Evolutionary conservation across 2,329 filamentous ascomycete species (phyloP), one percentile per base, ranked within the genome.

Genomic region (Drechslerella coelobrocha): DNA sequence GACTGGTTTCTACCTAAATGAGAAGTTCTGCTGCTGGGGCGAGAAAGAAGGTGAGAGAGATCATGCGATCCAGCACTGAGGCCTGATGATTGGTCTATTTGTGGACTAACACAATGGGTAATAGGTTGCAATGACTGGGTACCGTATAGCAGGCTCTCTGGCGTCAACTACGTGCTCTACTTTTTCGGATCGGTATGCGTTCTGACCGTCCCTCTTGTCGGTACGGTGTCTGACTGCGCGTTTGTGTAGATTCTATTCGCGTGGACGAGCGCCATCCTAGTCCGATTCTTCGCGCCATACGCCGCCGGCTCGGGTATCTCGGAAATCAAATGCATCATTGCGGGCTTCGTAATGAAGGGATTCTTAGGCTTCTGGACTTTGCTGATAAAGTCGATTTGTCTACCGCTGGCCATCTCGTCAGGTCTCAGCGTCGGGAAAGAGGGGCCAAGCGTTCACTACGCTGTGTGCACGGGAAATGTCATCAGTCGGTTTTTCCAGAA

Each of bases 321-420:
- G 10, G 94, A 99, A 81, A 99, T 99, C 83, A 99, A 99, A 80
- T 96, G 92, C 80, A 97, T 99, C 77, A 96, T 99, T 77, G 94
- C 93, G 2, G 94, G 94, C 2, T 99, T 99, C 78, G 91, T 97
- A 53, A 99, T 99, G 94, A 97, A 97, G 80, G 94, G 92, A 0
- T 99, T 99, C 77, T 84, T 99, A 14, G 92, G 93, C 19, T 88
- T 89, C 75, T 92, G 91, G 85, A 97, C 94, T 3, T 82, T 99
- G 29, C 79, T 94, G 69, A 97, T 99, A 81, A 99, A 99, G 81
- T 96, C 92, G 0, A 86, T 97, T 61, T 90, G 89, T 23, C 82
- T 99, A 51, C 94, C 94, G 0, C 82, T 99, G 47, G 90, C 93
- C 45, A 99, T 99, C 78, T 92, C 90, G 10, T 97, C 92, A 1